These are phyloP conservation scores for Westerdykella ornata DNA, from an alignment of 2,329 filamentous ascomycete genomes.

Conservation along the genomic window DNA sequence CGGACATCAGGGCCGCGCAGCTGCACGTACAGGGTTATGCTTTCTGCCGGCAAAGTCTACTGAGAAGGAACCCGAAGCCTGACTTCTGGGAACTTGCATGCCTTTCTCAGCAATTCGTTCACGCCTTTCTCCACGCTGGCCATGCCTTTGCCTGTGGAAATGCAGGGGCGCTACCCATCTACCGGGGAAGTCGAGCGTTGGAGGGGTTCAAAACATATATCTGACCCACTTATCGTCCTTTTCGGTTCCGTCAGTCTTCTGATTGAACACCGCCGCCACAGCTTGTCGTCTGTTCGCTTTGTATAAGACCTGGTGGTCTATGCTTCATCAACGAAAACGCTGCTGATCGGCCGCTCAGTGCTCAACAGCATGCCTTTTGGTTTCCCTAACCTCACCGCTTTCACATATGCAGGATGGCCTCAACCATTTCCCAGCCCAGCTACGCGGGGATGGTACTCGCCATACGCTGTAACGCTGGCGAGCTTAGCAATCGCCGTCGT, in stretches of 20 bases:
- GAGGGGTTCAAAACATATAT: background rate
- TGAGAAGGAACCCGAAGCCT: too few species aligned
- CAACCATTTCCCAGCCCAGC: conserved; percentile 25
- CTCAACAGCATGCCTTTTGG: background rate
- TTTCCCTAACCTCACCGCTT: conserved; percentile 11
- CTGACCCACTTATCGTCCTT: background rate
- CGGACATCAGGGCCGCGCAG: background rate
- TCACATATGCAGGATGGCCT: conserved; percentile 18
- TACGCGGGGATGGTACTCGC: conserved; percentile 27
- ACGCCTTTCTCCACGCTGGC: too few species aligned
- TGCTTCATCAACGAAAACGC: background rate
- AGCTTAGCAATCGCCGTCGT: conserved; percentile 21
- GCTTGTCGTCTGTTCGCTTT: too few species aligned
- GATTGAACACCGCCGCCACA: too few species aligned
- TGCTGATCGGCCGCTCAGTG: background rate
- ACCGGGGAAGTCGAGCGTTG: background rate
- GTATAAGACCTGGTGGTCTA: background rate
- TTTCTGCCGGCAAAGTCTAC: too few species aligned
- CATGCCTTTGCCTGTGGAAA: too few species aligned
- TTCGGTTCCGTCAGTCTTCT: too few species aligned
- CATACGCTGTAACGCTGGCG: conserved; percentile 21
- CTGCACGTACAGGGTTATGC: too few species aligned
- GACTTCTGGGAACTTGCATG: too few species aligned
- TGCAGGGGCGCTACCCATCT: too few species aligned
- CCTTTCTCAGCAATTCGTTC: too few species aligned